Percentiles rank a stretch among this genome's conserved stretches.
Conservation (phyloP, 371 early-diverging fungal genomes). For the Blakeslea trispora region DNA sequence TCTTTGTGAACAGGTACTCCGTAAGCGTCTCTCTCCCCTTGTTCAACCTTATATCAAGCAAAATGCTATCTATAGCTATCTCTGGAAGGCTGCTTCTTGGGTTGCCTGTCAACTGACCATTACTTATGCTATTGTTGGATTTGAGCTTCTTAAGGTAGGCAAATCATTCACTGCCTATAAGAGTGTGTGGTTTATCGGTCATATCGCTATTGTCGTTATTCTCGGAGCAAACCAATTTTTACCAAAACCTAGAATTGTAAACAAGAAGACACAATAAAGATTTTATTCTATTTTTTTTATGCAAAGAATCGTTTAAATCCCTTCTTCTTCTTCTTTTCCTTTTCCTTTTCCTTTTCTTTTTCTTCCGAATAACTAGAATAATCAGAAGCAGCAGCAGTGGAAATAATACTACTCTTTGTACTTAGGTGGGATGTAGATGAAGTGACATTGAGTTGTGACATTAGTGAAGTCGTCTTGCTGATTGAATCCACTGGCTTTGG, state of each 20-base stretch:
- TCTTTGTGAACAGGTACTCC: constrained; percentile 30
- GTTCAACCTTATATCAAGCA: constrained; percentile 29
- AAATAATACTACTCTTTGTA: constrained; percentile 17
- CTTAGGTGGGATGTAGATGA: constrained; percentile 15
- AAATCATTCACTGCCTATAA: constrained; percentile 42
- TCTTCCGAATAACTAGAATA: neutral
- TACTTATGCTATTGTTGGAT: constrained; percentile 43
- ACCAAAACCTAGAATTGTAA: constrained; percentile 15
- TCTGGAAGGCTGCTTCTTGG: constrained; percentile 41
- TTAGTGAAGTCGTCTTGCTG: constrained; percentile 20
- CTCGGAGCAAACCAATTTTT: constrained; percentile 26
- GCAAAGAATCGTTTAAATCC: constrained; percentile 45
- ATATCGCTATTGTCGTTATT: constrained; percentile 29
- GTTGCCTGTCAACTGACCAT: constrained; percentile 28
- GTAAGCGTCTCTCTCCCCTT: constrained; percentile 28
- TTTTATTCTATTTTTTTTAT: too few relatives aligned
- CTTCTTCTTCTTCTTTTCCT: constrained; percentile 52
- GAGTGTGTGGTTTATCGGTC: constrained; percentile 48
- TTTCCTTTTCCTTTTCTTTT: constrained; percentile 17
- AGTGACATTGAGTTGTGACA: constrained; percentile 24
- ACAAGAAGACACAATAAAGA: constrained; percentile 8
- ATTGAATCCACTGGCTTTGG: constrained; percentile 21
- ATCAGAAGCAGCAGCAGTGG: constrained; percentile 9
- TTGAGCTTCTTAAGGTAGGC: constrained; percentile 40
- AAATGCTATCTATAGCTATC: constrained; percentile 18